Evolutionary conservation across 352 stramenopile species (phyloP).

Genomic region (Phytophthora podocarpi): DNA sequence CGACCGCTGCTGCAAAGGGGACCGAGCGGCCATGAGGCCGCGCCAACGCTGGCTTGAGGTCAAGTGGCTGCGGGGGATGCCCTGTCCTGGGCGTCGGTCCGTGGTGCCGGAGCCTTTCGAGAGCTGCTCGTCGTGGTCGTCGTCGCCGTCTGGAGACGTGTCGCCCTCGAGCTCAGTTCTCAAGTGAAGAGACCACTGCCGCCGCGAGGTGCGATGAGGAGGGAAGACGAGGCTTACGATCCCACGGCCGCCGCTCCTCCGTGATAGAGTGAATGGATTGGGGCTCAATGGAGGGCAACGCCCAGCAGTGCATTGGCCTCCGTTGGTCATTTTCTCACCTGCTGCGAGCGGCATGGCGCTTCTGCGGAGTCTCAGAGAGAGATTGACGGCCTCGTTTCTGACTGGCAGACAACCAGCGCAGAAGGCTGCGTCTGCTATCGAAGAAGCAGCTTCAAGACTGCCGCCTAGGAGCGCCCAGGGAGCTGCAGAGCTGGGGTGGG

Average conservation of each 20-base stretch:
- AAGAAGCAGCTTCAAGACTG: slow-evolving; percentile 26
- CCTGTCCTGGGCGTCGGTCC: too few relatives aligned
- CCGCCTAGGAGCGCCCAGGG: too few relatives aligned
- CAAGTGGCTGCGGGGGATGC: too few relatives aligned
- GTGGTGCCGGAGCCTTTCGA: not conserved
- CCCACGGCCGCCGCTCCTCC: slow-evolving; percentile 31
- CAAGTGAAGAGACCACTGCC: slow-evolving; percentile 41
- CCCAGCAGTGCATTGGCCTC: not conserved
- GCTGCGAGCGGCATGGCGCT: slow-evolving; percentile 16
- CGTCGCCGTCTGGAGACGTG: slow-evolving; percentile 8
- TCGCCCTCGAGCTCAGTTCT: slow-evolving; percentile 31
- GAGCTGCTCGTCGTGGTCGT: too few relatives aligned
- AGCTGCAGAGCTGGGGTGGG: not conserved
- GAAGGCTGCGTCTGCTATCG: slow-evolving; percentile 7
- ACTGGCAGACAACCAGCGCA: slow-evolving; percentile 23
- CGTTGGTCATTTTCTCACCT: slow-evolving; percentile 47
- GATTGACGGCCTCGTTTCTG: slow-evolving; percentile 28
- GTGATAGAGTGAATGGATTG: slow-evolving; percentile 38
- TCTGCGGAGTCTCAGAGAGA: slow-evolving; percentile 16
- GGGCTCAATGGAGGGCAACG: slow-evolving; percentile 23
- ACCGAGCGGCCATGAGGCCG: slow-evolving; percentile 16
- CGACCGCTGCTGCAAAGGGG: slow-evolving; percentile 25
- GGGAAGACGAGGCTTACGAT: slow-evolving; percentile 39
- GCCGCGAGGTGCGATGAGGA: slow-evolving; percentile 9
- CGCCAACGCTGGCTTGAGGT: not conserved